Base-by-base conservation (phyloP, 2,329 filamentous ascomycete species). In the Neonectria hederae region DNA sequence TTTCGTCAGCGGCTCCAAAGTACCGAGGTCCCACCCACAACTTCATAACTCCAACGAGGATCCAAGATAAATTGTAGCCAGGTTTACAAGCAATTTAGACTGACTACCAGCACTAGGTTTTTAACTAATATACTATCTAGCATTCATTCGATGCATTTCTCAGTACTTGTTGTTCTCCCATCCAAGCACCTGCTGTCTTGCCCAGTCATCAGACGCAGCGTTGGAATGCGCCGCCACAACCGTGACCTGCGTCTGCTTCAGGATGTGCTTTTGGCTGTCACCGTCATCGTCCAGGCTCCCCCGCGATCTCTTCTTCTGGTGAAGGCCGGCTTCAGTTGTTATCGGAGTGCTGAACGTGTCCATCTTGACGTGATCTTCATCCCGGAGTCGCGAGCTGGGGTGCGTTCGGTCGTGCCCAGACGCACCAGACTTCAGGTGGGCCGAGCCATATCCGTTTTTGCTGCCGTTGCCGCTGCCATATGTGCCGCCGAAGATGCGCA, bases 211-310 rank as follows among this genome's bases (percentile, higher is more conserved):
- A 19, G 63, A 22, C 22, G 63, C 38, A 11, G n/a, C 24, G 5
- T 10, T 14, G 7, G 53, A 57, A 11, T 59, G 60, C 26, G 54
- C 51, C 3, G 59, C 38, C 8, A 43, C 38, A 4, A 63, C 52
- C 19, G 55, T 59, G 3, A 71, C 69, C 10, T 66, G 65, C 4
- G 67, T 71, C 13, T 70, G 66, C 55, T 72, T 72, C 4, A 72
- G 46, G 19, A 72, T 72, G 17, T 68, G 66, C 49, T 72, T 70
- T 21, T 72, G 69, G 40, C 69, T 72, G 19, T 70, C 66, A 2
- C 58, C 62, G 19, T 72, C 69, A 10, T 70, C 69, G 9, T 68
- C 52, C 4, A 62, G 14, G 10, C 69, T 69, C n/a, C 62, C 65
- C 1, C 45, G 58, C 2, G 49, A 11, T 9, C 56, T 56, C 1